Conservation (phyloP, 2,329 filamentous ascomycete genomes). For the Colletotrichum sp. region DNA sequence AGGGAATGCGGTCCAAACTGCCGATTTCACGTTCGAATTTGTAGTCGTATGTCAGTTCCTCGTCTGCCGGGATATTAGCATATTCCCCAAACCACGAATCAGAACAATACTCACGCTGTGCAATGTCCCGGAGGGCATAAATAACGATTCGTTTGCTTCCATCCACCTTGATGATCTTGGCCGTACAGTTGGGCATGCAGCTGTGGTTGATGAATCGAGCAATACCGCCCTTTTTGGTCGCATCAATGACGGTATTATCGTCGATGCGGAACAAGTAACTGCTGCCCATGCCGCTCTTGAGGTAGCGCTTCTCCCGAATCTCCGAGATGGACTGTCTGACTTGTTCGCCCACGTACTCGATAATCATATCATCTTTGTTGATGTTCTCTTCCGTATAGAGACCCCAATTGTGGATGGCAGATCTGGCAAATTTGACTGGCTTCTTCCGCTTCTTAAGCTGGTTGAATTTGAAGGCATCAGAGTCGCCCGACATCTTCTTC, state of each 20-base stretch:
- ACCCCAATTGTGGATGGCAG: constrained; percentile 98
- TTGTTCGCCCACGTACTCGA: constrained; percentile 98
- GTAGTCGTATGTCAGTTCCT: constrained; percentile 99
- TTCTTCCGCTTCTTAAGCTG: constrained; percentile 99
- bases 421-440: constrained; percentile 95
- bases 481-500: constrained; percentile 85
- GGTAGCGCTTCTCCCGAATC: constrained; percentile 87
- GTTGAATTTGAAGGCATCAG: constrained; percentile 95
- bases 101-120: constrained; percentile 73
- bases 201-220: constrained; percentile 99
- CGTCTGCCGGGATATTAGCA: constrained; percentile 65
- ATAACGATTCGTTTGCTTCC: constrained; percentile 99
- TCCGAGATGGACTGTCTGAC: constrained; percentile 98
- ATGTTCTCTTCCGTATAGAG: constrained; percentile 98
- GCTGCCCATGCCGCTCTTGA: constrained; percentile 95
- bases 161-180: constrained; percentile 99
- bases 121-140: constrained; percentile 94
- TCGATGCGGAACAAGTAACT: constrained; percentile 98
- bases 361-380: constrained; percentile 97
- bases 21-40: constrained; percentile 98
- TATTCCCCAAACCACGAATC: not conserved
- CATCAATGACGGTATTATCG: constrained; percentile 96
- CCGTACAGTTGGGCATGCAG: constrained; percentile 97
- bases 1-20: constrained; percentile 93
- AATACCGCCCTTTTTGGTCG: constrained; percentile 97